A percentile compares a stretch with the other conserved stretches of the same genome.
Evolutionary conservation across 306 rosid genomes (phyloP).

Genomic region (Ceratonia siliqua): DNA sequence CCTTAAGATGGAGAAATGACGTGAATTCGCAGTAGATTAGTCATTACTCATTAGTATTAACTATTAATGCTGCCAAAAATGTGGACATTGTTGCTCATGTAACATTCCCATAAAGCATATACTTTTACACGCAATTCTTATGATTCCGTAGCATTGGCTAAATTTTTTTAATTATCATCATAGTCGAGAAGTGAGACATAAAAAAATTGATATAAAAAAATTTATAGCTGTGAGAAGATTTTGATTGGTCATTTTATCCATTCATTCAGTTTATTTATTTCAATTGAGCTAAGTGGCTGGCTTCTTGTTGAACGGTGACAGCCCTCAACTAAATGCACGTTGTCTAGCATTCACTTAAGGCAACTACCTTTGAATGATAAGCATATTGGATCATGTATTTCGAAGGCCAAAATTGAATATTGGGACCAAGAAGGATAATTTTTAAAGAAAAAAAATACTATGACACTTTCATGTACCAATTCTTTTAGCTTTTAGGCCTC

Average conservation of each 20-base stretch:
- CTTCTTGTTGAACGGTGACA: neutral
- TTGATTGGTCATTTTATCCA: neutral
- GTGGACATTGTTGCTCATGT: neutral
- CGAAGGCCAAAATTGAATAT: neutral
- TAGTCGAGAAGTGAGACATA: neutral
- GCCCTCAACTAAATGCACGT: neutral
- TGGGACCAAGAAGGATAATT: neutral
- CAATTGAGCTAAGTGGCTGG: neutral
- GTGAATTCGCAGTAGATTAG: neutral
- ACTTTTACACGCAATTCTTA: neutral
- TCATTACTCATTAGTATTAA: neutral
- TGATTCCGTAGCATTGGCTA: neutral
- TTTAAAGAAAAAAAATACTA: neutral
- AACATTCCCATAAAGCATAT: neutral
- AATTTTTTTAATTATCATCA: no score
- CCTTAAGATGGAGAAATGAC: constrained; percentile 4
- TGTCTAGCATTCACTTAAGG: neutral
- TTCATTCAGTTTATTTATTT: neutral
- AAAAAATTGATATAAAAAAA: neutral
- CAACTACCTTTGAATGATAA: neutral
- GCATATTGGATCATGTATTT: neutral
- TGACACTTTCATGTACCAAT: neutral
- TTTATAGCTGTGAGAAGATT: neutral
- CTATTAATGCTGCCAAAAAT: neutral
- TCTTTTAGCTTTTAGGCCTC: neutral